Base-by-base conservation (phyloP, 2,329 filamentous ascomycete species). In the Zelopaecilomyces penicillatus region DNA sequence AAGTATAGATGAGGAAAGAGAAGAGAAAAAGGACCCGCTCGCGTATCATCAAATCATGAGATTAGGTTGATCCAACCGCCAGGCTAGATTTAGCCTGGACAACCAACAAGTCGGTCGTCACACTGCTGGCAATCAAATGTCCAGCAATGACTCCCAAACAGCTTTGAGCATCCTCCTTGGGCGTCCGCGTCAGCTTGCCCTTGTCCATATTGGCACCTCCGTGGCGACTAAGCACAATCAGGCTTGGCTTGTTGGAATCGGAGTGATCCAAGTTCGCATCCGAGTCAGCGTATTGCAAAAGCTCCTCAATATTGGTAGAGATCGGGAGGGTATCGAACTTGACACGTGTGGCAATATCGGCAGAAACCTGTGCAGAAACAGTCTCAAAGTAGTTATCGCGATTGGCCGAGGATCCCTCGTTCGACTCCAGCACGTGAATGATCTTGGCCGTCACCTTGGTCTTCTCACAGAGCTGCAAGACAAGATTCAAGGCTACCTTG, bases 391-490 rank as follows among this genome's bases (percentile, higher is more conserved):
- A 28, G 26, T 44, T 37, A 5, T 53, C 42, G 7, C 27, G 19
- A 2, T 37, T 39, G 8, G 43, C 38, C 6, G 50, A 44, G 5
- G 40, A 40, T 19, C 45, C 37, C 12, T 37, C 30, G 3, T 36
- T 29, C 4, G 42, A 38, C 2, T 41, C 35, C 2, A 38, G 45
- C 8, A 50, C 50, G 12, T 51, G 80, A 1, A 85, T 70, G 30
- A 96, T 75, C 0, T 86, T 91, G 0, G 82, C 87, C 0, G 87
- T 90, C 28, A 95, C 80, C 37, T 85, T 78, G 4, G 79, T 75
- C 56, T 89, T 93, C 60, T 83, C 81, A 1, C 83, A 87, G 1
- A 98, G 74, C 57, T 96, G 91, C 3, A 97, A 72, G 3, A 91
- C 84, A 27, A 97, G 78, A 1, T 82, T 74, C 1, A 97, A 73